Evolutionary conservation across 1,284 basidiomycete species (phyloP), one percentile per base, ranked within the genome.

Genomic region (Vanrija humicola): DNA sequence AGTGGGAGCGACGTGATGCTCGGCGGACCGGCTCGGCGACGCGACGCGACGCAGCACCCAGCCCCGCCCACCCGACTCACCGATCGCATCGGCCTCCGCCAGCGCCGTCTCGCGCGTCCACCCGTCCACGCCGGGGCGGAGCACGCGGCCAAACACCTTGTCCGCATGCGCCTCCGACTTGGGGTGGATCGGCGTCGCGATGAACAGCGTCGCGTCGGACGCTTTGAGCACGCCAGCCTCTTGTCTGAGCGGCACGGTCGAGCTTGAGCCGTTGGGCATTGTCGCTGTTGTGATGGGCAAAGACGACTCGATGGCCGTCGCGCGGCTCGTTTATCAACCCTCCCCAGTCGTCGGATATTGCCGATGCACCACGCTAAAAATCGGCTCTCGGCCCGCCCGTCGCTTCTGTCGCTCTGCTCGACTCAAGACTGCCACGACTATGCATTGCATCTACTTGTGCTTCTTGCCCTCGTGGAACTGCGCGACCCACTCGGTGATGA

Each of bases 401-500:
- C 28, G 28, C 28, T 28, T 8, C 28, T 28, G 10, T 28, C 28
- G 28, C 28, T 28, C 28, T 8, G 28, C 3, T 23, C 21, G 10
- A 10, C 10, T 28, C 28, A 28, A 28, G 28, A 28, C 28, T 8
- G 28, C 28, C 34, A 34, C 34, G 7, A 34, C 34, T 14, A 34
- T 34, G 34, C 34, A 34, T 34, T 43, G 25, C 39, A 23, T 58
- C 42, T 51, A 40, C 38, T 48, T 46, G 18, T 21, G 12, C 18
- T 25, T 52, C 56, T 72, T 67, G 50, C 61, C 18, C 53, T 69
- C 67, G 40, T 68, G 54, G 58, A 67, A 90, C 65, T 87, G 85
- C 67, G 84, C 81, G 63, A 97, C 70, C 94, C 94, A 98, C 44
- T 81, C 82, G 56, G 76, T 78, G 21, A 97, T 90, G 70, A 97